Base-by-base conservation (phyloP, 1,284 basidiomycete genomes). In the Malassezia furfur region DNA sequence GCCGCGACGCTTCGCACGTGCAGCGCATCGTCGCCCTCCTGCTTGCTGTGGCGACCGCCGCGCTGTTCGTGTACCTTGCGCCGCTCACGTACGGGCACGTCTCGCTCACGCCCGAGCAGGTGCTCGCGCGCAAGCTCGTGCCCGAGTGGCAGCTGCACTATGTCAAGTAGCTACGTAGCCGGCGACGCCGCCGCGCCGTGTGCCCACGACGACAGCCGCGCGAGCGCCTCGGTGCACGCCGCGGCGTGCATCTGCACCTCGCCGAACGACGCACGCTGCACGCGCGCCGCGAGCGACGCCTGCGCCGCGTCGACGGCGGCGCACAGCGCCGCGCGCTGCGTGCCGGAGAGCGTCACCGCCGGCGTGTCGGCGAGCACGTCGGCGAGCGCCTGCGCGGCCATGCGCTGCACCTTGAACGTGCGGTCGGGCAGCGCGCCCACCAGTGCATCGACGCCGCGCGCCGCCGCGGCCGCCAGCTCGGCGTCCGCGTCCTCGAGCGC, bases 11-110 rank as follows among this genome's bases (percentile, higher is more conserved):
- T 52, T 62, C 60, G 14, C 14, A 47, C 8, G 45, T 64, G 15
- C 63, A 61, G n/a, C 21, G 12, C 15, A 48, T 44, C 22, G 59
- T 61, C 15, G 54, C 54, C 15, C 46, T 52, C 6, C 43, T 55
- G 19, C 40, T 58, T 39, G 50, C 43, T 10, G 39, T 56, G 10
- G 10, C 58, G 10, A 35, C 63, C 9, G 54, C 48, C n/a, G 50
- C 31, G 19, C 34, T 57, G 56, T 50, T 71, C 66, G 43, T 64
- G 52, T 68, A 55, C 59, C 52, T 72, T 22, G 60, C 59, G 22
- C 71, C 71, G 25, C 52, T 74, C 31, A 71, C 68, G 11, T 72
- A 72, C 44, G 71, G 70, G 2, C 61, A 57, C 21, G 61, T 60
- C 0, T 59, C 58, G 1, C 43, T 74, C 44, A 65, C 52, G 1